These are phyloP conservation scores for Salix exigua DNA, from an alignment of 345 rosid species.

Conservation along the genomic window DNA sequence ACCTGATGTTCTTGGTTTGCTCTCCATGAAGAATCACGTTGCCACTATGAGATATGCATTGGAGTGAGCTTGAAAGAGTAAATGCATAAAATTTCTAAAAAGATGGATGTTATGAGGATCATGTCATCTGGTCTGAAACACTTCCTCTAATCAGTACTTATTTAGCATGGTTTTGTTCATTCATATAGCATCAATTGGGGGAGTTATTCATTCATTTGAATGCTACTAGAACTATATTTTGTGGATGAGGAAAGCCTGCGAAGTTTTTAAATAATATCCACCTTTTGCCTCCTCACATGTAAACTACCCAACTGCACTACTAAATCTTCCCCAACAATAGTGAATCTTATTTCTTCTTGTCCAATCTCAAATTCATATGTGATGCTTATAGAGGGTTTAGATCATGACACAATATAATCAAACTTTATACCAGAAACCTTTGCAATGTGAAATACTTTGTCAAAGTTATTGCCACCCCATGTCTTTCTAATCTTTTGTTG, in stretches of 20 bases:
- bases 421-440: no score
- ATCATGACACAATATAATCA: no score
- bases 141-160: not conserved
- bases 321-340: not conserved
- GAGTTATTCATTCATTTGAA: not conserved
- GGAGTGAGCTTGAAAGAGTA: not conserved
- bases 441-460: not conserved
- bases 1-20: not conserved
- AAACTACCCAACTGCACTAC: not conserved
- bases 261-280: not conserved
- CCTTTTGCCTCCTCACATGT: not conserved
- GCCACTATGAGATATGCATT: not conserved
- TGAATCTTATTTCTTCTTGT: no score
- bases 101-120: not conserved
- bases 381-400: no score
- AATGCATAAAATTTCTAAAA: not conserved
- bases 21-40: not conserved
- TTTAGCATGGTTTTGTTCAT: not conserved
- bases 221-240: not conserved
- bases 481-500: no score
- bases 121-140: not conserved
- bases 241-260: not conserved
- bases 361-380: no score
- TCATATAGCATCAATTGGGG: not conserved
- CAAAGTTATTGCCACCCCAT: not conserved